Evolutionary conservation across 164 flowering plant species (phyloP), one percentile per base, ranked within the genome.

Genomic region (Cinnamomum micranthum): DNA sequence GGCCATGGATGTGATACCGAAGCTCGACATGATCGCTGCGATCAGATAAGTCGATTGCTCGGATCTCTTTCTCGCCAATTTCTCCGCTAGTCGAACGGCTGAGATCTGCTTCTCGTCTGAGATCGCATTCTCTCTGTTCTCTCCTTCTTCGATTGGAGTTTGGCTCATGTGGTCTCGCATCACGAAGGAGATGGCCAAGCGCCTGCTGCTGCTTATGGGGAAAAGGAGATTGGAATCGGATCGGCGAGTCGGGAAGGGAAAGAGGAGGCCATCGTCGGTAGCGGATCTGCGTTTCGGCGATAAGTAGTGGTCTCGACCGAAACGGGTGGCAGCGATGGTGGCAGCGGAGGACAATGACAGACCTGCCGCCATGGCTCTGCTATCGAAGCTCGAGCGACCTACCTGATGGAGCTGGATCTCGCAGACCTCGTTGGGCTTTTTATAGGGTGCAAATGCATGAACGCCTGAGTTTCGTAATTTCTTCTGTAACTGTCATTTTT

Each of bases 21-120:
- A 82, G 73, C 83, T 92, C 33, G 98, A 94, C 93, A 94, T 84
- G 4, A 94, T 83, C 11, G 98, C 98, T 3, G 98, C 98, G 9
- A 91, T 80, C 7, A 94, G 82, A 50, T 94, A 94, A 65, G 97
- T 91, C 51, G 74, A 76, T 82, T 94, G 76, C 81, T 94, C 97
- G 6, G 94, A 91, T 72, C 67, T 86, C 87, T 92, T 94, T 83
- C 89, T 83, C 1, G 89, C 91, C 78, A 81, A 1, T 71, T 73
- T 89, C 84, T 91, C 87, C 33, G 82, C 84, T 71, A 80, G 68
- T 0, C 86, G 78, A 3, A 50, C 75, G 65, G 31, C 25, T 51
- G 78, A 7, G 72, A 84, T 77, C 75, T 74, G 76, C 27, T 70
- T 52, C 68, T n/a, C 62, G 20, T 6, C 14, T 23, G 27, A 3